These are phyloP conservation scores for Lathyrus sativus DNA, from an alignment of 306 rosid genomes.

Conservation along the genomic window DNA sequence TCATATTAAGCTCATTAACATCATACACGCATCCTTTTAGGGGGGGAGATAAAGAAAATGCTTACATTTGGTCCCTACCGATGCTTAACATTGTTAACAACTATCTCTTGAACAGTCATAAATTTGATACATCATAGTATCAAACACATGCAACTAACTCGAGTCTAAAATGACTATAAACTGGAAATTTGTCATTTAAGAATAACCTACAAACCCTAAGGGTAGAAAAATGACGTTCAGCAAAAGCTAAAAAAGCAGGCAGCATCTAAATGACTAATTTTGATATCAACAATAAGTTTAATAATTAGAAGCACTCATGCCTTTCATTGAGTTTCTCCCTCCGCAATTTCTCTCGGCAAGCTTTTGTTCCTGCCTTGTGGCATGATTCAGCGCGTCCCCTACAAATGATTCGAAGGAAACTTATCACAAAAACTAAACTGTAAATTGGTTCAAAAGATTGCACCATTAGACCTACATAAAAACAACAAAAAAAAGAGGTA, in stretches of 20 bases:
- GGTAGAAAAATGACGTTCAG: slow-evolving; percentile 2
- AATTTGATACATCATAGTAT: slow-evolving; percentile 9
- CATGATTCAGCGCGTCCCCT: slow-evolving; percentile 64
- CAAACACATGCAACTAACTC: slow-evolving; percentile 12
- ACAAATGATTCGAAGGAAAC: slow-evolving; percentile 25
- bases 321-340: slow-evolving; percentile 88
- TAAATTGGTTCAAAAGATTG: slow-evolving; percentile 16
- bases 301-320: slow-evolving; percentile 44
- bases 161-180: slow-evolving; percentile 1
- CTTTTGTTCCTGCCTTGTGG: slow-evolving; percentile 65
- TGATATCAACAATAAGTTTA: slow-evolving; percentile 10
- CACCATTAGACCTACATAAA: background rate
- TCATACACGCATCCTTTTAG: slow-evolving; percentile 7
- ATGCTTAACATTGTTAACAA: slow-evolving; percentile 3
- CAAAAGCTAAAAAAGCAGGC: slow-evolving; percentile 6
- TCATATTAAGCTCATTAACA: background rate
- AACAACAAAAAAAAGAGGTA: slow-evolving; percentile 1
- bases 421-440: slow-evolving; percentile 16
- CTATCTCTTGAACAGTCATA: slow-evolving; percentile 4
- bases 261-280: slow-evolving; percentile 9
- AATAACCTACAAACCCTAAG: too few relatives aligned
- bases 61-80: background rate
- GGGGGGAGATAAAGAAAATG: background rate
- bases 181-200: background rate
- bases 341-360: slow-evolving; percentile 88